Base-by-base conservation (phyloP, 2,329 filamentous ascomycete species). In the Neofusicoccum sp. region DNA sequence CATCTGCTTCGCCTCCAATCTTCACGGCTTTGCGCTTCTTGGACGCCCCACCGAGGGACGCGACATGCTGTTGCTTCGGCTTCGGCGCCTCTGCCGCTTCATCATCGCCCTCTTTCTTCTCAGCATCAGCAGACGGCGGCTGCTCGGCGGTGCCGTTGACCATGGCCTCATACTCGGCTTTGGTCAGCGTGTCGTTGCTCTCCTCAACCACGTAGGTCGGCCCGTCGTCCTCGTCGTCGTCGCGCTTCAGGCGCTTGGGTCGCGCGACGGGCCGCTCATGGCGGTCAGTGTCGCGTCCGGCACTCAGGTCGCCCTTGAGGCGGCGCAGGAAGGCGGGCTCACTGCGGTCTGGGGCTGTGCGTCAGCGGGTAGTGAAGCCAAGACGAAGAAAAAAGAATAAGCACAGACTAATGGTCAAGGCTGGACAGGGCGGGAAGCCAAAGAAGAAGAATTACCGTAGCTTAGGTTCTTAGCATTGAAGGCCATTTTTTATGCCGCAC, bases 201-300 rank as follows among this genome's bases (percentile, higher is more conserved):
- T 84, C 81, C 72, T 92, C 90, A 67, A 94, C 85, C 3, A 95
- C 86, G 58, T 92, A 87, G 0, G 92, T 82, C 0, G 91, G 91
- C 56, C 83, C 88, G 73, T 94, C 91, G 68, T 94, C 91, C 11
- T 89, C 89, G 65, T 92, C 87, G 44, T 88, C 88, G 68, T 89
- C 64, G 80, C 85, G 14, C 66, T 74, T 70, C 70, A 84, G 62
- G 29, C 73, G 69, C 68, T 77, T 80, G 50, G 80, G 80, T 56
- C 80, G 76, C 9, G 79, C 76, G 28, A 80, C 69, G 8, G 74
- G 76, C 4, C 74, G 73, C 65, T 80, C 81, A 71, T 80, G 80
- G 50, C 78, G 77, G 64, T 77, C 77, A 56, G 76, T 74, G 45
- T 80, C 75, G 56, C 76, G 85, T 39, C 66, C 65, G 33, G 76